Percentiles rank a stretch among this genome's conserved stretches.
Evolutionary conservation across 2,329 filamentous ascomycete genomes (phyloP).

Genomic region (Alternaria arborescens): DNA sequence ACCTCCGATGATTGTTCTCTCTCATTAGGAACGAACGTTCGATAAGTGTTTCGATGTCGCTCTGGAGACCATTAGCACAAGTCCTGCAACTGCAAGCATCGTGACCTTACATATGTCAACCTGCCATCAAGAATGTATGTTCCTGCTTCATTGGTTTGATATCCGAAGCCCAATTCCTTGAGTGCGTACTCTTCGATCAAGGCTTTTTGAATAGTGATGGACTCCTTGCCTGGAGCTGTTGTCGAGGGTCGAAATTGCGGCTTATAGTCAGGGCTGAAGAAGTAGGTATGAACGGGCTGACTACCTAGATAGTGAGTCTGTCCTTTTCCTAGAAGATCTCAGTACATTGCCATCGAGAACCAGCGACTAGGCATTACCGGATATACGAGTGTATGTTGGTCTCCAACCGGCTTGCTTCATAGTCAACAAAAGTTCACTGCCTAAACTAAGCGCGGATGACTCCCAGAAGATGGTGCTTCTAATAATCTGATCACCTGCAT

Average conservation of each 20-base stretch:
- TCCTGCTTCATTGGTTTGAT: background rate
- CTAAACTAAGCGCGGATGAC: slow-evolving; percentile 16
- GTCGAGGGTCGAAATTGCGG: slow-evolving; percentile 22
- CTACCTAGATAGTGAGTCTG: slow-evolving; percentile 32
- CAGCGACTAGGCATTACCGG: slow-evolving; percentile 13
- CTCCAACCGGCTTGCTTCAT: slow-evolving; percentile 31
- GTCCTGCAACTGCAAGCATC: background rate
- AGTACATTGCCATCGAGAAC: background rate
- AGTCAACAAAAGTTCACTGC: slow-evolving; percentile 30
- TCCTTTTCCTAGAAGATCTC: slow-evolving; percentile 5
- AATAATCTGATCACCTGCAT: background rate
- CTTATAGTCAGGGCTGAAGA: slow-evolving; percentile 31
- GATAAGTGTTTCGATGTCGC: background rate
- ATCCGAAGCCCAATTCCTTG: background rate
- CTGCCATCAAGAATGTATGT: too few species aligned
- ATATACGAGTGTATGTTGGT: slow-evolving; percentile 26
- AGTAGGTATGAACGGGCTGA: slow-evolving; percentile 33
- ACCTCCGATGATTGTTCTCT: slow-evolving; percentile 2
- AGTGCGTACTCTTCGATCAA: slow-evolving; percentile 8
- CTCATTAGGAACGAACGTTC: slow-evolving; percentile 4
- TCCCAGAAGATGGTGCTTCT: slow-evolving; percentile 35
- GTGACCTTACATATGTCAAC: too few species aligned
- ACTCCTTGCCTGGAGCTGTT: background rate
- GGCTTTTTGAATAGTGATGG: slow-evolving; percentile 5
- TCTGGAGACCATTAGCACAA: background rate